These are phyloP conservation scores for Blastocystis sp. DNA, from an alignment of 352 stramenopile species.

Conservation along the genomic window DNA sequence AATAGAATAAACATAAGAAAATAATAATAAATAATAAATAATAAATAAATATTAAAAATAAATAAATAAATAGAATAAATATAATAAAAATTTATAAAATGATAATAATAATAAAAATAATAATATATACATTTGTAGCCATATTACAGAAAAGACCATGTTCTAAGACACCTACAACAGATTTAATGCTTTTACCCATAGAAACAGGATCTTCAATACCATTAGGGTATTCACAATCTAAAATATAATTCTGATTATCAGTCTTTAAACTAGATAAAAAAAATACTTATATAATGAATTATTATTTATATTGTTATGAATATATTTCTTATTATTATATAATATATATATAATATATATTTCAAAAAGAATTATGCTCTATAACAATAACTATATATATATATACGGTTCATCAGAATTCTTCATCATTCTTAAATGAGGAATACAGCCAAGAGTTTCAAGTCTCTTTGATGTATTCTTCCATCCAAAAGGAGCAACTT, in stretches of 20 bases:
- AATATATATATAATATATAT: too few species aligned
- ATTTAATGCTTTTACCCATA: slow-evolving; percentile 5
- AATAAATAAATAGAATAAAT: too few species aligned
- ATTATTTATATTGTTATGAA: too few species aligned
- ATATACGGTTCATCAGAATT: slow-evolving; percentile 1
- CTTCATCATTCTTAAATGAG: background rate
- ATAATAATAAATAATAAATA: too few species aligned
- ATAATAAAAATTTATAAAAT: too few species aligned
- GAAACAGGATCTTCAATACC: slow-evolving; percentile 3
- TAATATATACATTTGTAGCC: background rate
- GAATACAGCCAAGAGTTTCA: background rate
- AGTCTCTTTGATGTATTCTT: slow-evolving; percentile 4
- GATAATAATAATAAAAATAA: slow-evolving; percentile 55
- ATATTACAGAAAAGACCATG: slow-evolving; percentile 19
- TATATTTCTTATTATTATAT: too few species aligned
- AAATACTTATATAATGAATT: background rate
- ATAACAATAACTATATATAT: too few species aligned
- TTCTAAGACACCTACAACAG: slow-evolving; percentile 6
- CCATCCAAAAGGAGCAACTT: slow-evolving; percentile 6
- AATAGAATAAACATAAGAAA: too few species aligned
- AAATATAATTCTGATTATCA: slow-evolving; percentile 27
- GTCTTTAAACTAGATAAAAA: background rate
- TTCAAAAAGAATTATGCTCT: too few species aligned
- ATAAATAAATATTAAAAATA: too few species aligned
- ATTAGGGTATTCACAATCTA: background rate